These are phyloP conservation scores for Plasmodium billcollinsi DNA, from an alignment of 169 alveolate genomes.

Conservation along the genomic window DNA sequence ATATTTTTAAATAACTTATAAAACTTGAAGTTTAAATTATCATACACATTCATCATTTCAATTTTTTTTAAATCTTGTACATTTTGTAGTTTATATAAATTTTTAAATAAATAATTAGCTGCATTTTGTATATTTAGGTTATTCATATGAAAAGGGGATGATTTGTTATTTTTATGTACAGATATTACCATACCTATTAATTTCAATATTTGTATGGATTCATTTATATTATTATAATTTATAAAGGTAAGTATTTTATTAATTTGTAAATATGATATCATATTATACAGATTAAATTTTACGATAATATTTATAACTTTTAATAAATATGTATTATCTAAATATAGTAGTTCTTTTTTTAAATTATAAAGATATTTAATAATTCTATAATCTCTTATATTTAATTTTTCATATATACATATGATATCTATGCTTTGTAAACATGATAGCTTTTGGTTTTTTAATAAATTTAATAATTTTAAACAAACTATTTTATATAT, in stretches of 20 bases:
- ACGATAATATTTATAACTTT: constrained; percentile 42
- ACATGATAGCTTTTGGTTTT: constrained; percentile 15
- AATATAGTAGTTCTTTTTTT: constrained; percentile 39
- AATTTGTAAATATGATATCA: constrained; percentile 20
- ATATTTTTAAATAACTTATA: constrained; percentile 54
- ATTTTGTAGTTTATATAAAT: constrained; percentile 15
- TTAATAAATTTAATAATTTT: constrained; percentile 23
- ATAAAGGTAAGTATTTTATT: constrained; percentile 31
- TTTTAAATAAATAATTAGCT: constrained; percentile 39
- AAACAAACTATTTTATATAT: constrained; percentile 47
- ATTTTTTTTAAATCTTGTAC: constrained; percentile 10
- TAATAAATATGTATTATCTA: constrained; percentile 19
- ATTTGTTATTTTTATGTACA: not conserved
- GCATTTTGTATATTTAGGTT: constrained; percentile 20
- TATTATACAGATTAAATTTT: constrained; percentile 60
- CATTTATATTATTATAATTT: constrained; percentile 42
- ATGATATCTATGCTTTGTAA: constrained; percentile 11
- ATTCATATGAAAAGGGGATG: not conserved
- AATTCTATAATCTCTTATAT: constrained; percentile 66
- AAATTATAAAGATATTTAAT: constrained; percentile 37
- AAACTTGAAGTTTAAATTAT: constrained; percentile 14
- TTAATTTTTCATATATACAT: constrained; percentile 61
- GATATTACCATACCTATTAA: constrained; percentile 12
- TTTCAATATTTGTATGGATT: constrained; percentile 38
- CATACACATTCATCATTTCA: constrained; percentile 36